A percentile compares a stretch with the other conserved stretches of the same genome.
Conservation (phyloP, 177 flowering plant genomes). For the Tripterygium wilfordii region DNA sequence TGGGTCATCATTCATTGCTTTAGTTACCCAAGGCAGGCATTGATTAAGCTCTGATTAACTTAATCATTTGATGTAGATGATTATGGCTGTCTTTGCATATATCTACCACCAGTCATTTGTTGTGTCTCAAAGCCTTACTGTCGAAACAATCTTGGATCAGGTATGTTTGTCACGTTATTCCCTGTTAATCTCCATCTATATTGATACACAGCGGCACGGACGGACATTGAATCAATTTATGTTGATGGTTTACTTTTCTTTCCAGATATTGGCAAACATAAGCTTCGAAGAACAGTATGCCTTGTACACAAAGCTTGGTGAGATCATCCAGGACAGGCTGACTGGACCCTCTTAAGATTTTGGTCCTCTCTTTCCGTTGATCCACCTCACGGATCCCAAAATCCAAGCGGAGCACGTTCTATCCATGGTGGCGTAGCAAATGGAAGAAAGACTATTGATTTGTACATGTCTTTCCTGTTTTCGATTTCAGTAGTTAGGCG, state of each 20-base stretch:
- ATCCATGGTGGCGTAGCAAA: background rate
- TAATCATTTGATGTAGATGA: conserved; percentile 57
- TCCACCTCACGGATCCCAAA: background rate
- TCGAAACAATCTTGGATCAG: conserved; percentile 79
- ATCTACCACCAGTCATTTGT: conserved; percentile 89
- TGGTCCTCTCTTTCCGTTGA: background rate
- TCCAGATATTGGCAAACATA: conserved; percentile 72
- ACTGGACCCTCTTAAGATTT: conserved; percentile 18
- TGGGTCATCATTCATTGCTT: too few relatives aligned
- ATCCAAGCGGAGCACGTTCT: too few relatives aligned
- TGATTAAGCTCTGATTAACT: background rate
- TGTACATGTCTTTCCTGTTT: conserved; percentile 9
- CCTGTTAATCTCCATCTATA: background rate
- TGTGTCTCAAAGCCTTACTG: conserved; percentile 51
- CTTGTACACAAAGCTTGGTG: conserved; percentile 55
- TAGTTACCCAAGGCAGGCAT: background rate
- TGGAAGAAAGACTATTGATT: background rate
- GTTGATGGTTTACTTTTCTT: background rate
- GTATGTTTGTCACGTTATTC: conserved; percentile 21
- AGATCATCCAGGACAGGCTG: conserved; percentile 49
- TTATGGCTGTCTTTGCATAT: conserved; percentile 97
- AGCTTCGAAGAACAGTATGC: conserved; percentile 62
- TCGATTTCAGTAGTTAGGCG: conserved; percentile 7
- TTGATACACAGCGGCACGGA: background rate
- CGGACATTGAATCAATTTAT: background rate